Conservation (phyloP, 2,329 filamentous ascomycete genomes). For the Thelonectria rubi region DNA sequence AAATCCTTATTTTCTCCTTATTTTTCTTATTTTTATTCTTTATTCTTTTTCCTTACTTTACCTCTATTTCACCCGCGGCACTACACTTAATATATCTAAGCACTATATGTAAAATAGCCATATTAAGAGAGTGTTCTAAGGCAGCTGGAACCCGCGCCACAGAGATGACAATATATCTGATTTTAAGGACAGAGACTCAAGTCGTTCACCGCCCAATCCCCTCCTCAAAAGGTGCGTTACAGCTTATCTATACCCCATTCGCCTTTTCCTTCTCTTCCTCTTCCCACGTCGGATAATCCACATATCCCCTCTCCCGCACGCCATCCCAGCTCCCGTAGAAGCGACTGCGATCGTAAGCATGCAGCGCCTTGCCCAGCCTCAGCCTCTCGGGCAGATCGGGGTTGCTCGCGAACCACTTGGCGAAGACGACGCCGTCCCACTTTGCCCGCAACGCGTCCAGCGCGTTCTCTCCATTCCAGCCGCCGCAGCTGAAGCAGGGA, state of each 20-base stretch:
- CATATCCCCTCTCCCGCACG: slow-evolving; percentile 1
- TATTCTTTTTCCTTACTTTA: too few relatives aligned
- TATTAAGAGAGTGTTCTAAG: too few relatives aligned
- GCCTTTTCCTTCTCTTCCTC: background rate
- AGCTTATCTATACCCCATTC: background rate
- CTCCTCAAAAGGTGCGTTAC: too few relatives aligned
- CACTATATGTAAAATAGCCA: too few relatives aligned
- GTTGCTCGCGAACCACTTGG: slow-evolving; percentile 12
- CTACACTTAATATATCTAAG: too few relatives aligned
- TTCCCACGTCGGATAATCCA: slow-evolving; percentile 8
- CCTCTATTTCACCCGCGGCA: too few relatives aligned
- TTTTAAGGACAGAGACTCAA: too few relatives aligned
- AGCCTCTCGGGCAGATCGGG: slow-evolving; percentile 5
- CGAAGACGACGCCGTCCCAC: slow-evolving; percentile 9
- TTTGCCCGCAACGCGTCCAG: background rate
- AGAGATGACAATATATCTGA: too few relatives aligned
- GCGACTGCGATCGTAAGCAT: slow-evolving; percentile 8
- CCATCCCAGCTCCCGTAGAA: slow-evolving; percentile 14
- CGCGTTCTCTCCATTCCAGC: background rate
- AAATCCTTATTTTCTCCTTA: too few relatives aligned
- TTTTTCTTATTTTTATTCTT: too few relatives aligned
- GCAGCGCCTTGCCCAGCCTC: background rate
- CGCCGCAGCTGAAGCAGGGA: slow-evolving; percentile 3
- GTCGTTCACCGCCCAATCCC: too few relatives aligned
- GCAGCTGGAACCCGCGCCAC: too few relatives aligned